phyloP scores from a whole-genome alignment of 169 alveolate genomes.

The Plasmodium coatneyi region DNA sequence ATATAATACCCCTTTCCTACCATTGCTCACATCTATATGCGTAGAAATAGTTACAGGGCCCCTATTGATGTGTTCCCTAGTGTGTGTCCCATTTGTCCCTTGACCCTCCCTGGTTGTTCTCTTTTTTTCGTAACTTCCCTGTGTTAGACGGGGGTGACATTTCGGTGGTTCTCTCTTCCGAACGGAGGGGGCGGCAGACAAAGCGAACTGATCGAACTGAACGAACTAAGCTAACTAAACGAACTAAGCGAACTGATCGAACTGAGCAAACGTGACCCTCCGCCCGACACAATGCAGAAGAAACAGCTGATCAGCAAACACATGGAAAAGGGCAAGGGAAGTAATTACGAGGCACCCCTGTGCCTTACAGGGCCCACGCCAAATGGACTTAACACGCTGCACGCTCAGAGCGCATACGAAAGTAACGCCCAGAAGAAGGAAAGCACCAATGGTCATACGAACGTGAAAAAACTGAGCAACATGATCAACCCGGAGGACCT shows the following conservation, averaged over 20 bases:
- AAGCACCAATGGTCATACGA: not conserved
- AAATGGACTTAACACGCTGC: not conserved
- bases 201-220: not conserved
- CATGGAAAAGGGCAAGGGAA: not conserved
- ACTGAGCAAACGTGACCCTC: not conserved
- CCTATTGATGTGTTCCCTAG: not conserved
- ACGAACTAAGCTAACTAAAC: not conserved
- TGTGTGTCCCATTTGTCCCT: not conserved
- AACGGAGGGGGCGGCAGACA: not conserved
- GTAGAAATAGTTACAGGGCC: not conserved
- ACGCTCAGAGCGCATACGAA: not conserved
- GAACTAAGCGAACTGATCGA: not conserved
- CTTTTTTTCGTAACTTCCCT: not conserved
- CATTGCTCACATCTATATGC: not conserved
- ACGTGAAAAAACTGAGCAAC: not conserved
- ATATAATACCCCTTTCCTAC: not conserved
- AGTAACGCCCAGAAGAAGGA: not conserved
- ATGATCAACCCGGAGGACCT: not conserved
- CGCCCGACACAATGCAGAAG: slow-evolving; percentile 1
- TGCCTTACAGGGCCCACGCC: not conserved
- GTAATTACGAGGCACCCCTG: not conserved
- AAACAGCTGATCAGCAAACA: not conserved
- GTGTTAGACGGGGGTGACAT: not conserved
- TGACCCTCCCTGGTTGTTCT: not conserved
- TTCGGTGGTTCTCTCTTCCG: too few species aligned